A percentile compares a stretch with the other conserved stretches of the same genome.
Conservation (phyloP, 1,284 basidiomycete species). For the Termitomyces sp. region DNA sequence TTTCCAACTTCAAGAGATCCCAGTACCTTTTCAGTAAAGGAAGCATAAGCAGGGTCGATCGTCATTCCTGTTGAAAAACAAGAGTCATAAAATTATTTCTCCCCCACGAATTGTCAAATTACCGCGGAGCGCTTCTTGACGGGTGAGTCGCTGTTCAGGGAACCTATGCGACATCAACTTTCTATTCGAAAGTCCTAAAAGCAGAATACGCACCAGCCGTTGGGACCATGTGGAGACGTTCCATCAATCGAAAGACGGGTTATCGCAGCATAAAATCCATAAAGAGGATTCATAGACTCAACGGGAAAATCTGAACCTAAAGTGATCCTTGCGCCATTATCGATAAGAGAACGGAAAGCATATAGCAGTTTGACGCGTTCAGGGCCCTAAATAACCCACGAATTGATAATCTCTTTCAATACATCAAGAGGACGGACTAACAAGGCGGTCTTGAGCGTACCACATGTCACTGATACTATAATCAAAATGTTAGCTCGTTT, state of each 20-base stretch:
- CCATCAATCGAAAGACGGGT: constrained; percentile 71
- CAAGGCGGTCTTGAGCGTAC: constrained; percentile 79
- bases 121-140: constrained; percentile 70
- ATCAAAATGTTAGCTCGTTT: background rate
- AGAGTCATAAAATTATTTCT: background rate
- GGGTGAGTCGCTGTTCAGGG: constrained; percentile 71
- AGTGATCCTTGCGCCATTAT: constrained; percentile 57
- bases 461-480: constrained; percentile 81
- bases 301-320: constrained; percentile 91
- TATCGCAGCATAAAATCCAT: constrained; percentile 82
- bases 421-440: constrained; percentile 26
- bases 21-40: constrained; percentile 70
- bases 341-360: constrained; percentile 73
- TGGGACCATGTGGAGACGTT: constrained; percentile 74
- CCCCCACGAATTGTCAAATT: background rate
- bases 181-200: background rate
- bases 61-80: constrained; percentile 34
- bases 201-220: constrained; percentile 59
- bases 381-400: constrained; percentile 44
- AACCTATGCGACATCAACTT: constrained; percentile 48
- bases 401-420: constrained; percentile 6
- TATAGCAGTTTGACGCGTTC: constrained; percentile 84
- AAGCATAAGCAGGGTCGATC: constrained; percentile 82
- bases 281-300: constrained; percentile 71
- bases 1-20: constrained; percentile 77